Evolutionary conservation across 495 filamentous ascomycete species (phyloP), one percentile per base, ranked within the genome.

Genomic region (Aspergillus nanangensis): DNA sequence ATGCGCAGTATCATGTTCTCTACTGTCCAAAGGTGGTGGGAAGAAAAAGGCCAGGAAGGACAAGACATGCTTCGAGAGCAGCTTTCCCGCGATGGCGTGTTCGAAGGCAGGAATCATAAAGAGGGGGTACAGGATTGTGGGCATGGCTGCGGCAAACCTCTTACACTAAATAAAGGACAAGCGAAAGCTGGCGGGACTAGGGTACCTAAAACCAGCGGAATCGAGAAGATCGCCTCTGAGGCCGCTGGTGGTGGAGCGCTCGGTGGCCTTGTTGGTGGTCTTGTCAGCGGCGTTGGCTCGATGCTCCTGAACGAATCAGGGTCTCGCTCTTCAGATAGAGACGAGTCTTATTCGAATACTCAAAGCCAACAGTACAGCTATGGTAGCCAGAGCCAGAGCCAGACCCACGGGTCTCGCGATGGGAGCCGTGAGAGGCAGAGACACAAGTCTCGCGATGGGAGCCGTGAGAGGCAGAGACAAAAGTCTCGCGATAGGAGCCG

Each of bases 11-110:
- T 79, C 48, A 92, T 95, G 86, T 95, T 91, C 63, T 62, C 66
- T 11, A 82, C 81, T 8, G 82, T 95, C 13, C 69, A 86, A 61
- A 66, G 83, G 48, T 95, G 90, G 90, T 95, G 90, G 90, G 50
- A 66, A 15, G 66, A 75, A 24, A 80, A 88, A 65, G 61, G 62
- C 34, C 78, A 84, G n/a, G 55, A 62, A 8, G 79, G 79, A 35
- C 76, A 77, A 36, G 67, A 84, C 1, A 72, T 76, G 44, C 76
- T 91, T 41, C 82, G 88, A 19, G 70, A 77, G 20, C 82, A 88
- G 58, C 74, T 95, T 39, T 86, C 80, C 60, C 81, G 86, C 10
- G 75, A 85, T 1, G 90, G 90, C 44, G 87, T 95, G 23, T 55
- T 77, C 49, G 67, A 76, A 42, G 89, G 87, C 32, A 70, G 76